Conservation (phyloP, 1,284 basidiomycete species). For the Vanrija pseudolonga region DNA sequence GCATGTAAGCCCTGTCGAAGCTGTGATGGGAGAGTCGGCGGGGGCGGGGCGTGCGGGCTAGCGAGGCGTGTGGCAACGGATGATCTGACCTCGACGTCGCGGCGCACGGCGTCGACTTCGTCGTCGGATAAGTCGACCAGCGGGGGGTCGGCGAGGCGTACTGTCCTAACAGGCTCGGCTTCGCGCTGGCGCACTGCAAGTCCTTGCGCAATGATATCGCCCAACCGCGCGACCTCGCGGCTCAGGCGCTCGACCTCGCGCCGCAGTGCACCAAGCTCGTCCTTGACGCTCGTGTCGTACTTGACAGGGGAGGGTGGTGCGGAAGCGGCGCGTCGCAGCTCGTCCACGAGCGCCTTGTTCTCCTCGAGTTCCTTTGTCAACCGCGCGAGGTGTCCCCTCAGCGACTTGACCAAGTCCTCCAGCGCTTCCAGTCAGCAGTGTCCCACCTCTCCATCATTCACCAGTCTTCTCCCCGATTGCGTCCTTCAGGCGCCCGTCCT, state of each 20-base stretch:
- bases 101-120: slow-evolving; percentile 28
- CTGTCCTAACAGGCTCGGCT: slow-evolving; percentile 19
- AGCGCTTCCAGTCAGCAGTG: slow-evolving; percentile 56
- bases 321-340: slow-evolving; percentile 54
- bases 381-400: slow-evolving; percentile 68
- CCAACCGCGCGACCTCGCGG: slow-evolving; percentile 74
- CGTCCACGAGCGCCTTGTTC: slow-evolving; percentile 61
- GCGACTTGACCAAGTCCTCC: slow-evolving; percentile 67
- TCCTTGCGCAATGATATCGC: slow-evolving; percentile 76
- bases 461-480: slow-evolving; percentile 81
- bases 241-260: slow-evolving; percentile 57
- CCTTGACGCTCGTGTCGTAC: slow-evolving; percentile 15
- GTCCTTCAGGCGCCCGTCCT: slow-evolving; percentile 47
- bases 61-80: background rate
- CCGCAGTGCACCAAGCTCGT: slow-evolving; percentile 59
- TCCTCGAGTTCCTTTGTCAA: slow-evolving; percentile 71
- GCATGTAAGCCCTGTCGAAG: slow-evolving; percentile 39
- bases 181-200: slow-evolving; percentile 60
- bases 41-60: background rate
- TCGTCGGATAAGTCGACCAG: slow-evolving; percentile 20
- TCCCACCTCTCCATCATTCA: slow-evolving; percentile 37
- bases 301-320: slow-evolving; percentile 24
- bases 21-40: slow-evolving; percentile 23
- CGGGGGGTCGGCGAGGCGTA: slow-evolving; percentile 9
- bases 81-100: slow-evolving; percentile 19